phyloP scores from a whole-genome alignment of 169 alveolate species.

The Cryptosporidium meleagridis region DNA sequence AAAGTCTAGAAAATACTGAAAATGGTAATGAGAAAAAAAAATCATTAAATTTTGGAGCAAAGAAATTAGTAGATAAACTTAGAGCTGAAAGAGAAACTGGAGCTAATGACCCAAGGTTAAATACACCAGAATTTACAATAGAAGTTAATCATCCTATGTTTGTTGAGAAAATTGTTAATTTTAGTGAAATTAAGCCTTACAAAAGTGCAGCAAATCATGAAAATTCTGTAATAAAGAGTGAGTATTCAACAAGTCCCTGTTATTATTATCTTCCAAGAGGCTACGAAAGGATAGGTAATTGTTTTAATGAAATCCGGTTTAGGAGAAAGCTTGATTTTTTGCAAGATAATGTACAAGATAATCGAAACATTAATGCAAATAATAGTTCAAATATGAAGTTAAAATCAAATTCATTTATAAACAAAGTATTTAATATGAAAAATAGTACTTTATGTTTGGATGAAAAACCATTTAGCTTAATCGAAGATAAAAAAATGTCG shows the following conservation, averaged over 20 bases:
- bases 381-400: background rate
- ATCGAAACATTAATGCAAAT: background rate
- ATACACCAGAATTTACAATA: conserved; percentile 37
- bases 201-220: conserved; percentile 36
- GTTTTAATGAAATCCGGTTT: conserved; percentile 28
- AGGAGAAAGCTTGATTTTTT: conserved; percentile 16
- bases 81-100: conserved; percentile 22
- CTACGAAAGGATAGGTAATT: conserved; percentile 22
- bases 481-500: background rate
- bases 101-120: conserved; percentile 61
- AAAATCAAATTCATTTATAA: no score
- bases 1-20: background rate
- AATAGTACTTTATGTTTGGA: background rate
- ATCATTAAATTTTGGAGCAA: background rate
- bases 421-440: no score
- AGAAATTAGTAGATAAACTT: conserved; percentile 27
- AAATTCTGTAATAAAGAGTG: background rate
- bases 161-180: conserved; percentile 8
- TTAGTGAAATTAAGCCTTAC: conserved; percentile 16
- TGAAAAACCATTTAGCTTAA: background rate
- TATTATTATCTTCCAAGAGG: conserved; percentile 60
- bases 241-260: conserved; percentile 1
- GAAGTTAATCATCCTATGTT: conserved; percentile 18
- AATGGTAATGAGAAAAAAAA: background rate
- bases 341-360: background rate